These are phyloP conservation scores for Blastobotrys ciferrii DNA, from an alignment of 1,139 yeast genomes.

Conservation along the genomic window DNA sequence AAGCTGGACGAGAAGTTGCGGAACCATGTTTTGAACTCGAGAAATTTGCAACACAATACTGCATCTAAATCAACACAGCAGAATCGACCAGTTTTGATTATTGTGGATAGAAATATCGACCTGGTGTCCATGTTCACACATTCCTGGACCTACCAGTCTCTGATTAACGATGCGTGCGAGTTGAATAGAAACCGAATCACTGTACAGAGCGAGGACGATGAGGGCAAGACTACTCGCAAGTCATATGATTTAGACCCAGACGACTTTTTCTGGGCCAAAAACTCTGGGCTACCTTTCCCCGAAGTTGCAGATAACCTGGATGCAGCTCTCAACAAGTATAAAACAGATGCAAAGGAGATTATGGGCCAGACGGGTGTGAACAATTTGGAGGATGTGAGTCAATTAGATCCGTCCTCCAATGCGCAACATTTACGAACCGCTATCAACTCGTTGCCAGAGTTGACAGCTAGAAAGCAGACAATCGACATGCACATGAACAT, in stretches of 20 bases:
- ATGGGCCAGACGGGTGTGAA: conserved; percentile 76
- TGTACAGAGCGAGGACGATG: conserved; percentile 45
- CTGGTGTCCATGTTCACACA: conserved; percentile 92
- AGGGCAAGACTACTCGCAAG: conserved; percentile 44
- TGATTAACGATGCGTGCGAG: conserved; percentile 88
- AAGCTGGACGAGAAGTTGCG: conserved; percentile 78
- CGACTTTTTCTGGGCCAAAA: conserved; percentile 87
- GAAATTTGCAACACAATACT: conserved; percentile 23
- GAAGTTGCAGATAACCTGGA: conserved; percentile 97
- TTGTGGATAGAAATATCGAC: conserved; percentile 86
- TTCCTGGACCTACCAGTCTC: conserved; percentile 96
- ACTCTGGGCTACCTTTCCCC: conserved; percentile 89
- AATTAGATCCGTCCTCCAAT: conserved; percentile 46
- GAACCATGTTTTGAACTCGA: conserved; percentile 77
- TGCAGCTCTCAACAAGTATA: conserved; percentile 72
- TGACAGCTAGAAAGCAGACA: conserved; percentile 81
- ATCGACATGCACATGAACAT: conserved; percentile 98
- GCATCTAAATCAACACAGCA: conserved; percentile 29
- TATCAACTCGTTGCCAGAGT: conserved; percentile 86
- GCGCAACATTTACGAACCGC: conserved; percentile 80
- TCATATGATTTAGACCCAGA: conserved; percentile 84
- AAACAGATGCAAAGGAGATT: conserved; percentile 81
- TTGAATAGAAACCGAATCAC: conserved; percentile 77
- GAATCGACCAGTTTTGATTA: conserved; percentile 72
- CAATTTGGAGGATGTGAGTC: conserved; percentile 58